phyloP scores from a whole-genome alignment of 2,329 filamentous ascomycete genomes.

The Epichloe amarillans region DNA sequence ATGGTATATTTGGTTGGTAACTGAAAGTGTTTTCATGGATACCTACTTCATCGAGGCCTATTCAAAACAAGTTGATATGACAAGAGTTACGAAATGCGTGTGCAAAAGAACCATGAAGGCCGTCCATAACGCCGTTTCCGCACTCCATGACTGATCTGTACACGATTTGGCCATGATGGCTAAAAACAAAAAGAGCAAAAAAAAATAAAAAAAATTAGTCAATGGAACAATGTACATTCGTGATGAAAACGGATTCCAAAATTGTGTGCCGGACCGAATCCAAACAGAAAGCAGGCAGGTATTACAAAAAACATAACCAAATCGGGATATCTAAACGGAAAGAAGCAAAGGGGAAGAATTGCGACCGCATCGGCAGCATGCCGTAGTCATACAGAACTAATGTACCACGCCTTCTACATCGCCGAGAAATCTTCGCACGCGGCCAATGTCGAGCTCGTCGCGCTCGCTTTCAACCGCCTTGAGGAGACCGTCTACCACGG shows the following conservation, averaged over 20 bases:
- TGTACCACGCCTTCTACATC: conserved; percentile 55
- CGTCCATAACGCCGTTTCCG: background rate
- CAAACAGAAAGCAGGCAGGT: background rate
- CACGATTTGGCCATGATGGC: background rate
- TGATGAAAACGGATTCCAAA: no score
- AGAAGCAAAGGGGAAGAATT: background rate
- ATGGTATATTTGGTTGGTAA: no score
- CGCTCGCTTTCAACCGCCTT: conserved; percentile 83
- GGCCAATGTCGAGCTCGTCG: conserved; percentile 58
- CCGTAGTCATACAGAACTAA: conserved; percentile 14
- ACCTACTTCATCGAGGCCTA: no score
- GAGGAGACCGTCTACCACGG: conserved; percentile 63
- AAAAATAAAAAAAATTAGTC: background rate
- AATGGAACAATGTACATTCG: no score
- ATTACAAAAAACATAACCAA: background rate
- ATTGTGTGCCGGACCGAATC: background rate
- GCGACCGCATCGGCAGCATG: background rate
- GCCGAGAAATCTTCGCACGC: conserved; percentile 66
- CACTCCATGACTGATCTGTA: background rate
- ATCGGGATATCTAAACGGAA: background rate
- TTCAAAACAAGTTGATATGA: no score
- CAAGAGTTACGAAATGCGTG: no score
- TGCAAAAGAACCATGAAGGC: background rate
- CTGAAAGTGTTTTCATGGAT: no score
- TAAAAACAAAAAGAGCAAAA: background rate